A percentile compares a stretch with the other conserved stretches of the same genome.
Conservation (phyloP, 164 flowering plant genomes). For the Vitis labrusca region DNA sequence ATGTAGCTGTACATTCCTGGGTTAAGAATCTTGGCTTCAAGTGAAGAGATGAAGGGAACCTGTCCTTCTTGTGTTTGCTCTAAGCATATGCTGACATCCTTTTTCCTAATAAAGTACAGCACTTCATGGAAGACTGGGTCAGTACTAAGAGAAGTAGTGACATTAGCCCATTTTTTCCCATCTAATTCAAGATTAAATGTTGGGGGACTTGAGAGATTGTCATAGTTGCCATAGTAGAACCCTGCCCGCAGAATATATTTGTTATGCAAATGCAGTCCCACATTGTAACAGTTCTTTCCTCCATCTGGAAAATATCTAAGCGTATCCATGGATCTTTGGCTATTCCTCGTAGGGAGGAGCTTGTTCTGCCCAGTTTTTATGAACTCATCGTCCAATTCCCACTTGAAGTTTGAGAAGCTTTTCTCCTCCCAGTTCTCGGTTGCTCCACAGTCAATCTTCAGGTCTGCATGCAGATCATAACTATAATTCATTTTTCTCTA, state of each 20-base stretch:
- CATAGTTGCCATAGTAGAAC: conserved; percentile 27
- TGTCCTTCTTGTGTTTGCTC: neutral
- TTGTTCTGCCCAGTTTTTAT: too few relatives aligned
- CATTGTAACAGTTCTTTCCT: conserved; percentile 15
- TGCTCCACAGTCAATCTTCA: conserved; percentile 9
- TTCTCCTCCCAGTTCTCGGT: neutral
- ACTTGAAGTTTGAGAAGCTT: too few relatives aligned
- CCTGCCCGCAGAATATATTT: conserved; percentile 13
- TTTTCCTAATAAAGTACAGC: neutral
- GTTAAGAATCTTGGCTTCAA: neutral
- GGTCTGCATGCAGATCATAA: too few relatives aligned
- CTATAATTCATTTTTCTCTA: too few relatives aligned
- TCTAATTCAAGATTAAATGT: conserved; percentile 12
- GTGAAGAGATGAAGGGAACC: conserved; percentile 15
- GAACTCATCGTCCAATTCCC: too few relatives aligned
- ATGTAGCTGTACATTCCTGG: too few relatives aligned
- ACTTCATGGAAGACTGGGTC: conserved; percentile 7
- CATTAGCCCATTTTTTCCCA: conserved; percentile 14
- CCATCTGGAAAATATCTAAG: conserved; percentile 12
- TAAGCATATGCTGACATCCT: conserved; percentile 9
- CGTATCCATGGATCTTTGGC: conserved; percentile 1
- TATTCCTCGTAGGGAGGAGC: too few relatives aligned
- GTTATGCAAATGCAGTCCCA: neutral
- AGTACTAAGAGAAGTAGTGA: neutral
- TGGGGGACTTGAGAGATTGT: conserved; percentile 17